Base-by-base conservation (phyloP, 768 basidiomycete species). In the Gloeopeniophorella convolvens region DNA sequence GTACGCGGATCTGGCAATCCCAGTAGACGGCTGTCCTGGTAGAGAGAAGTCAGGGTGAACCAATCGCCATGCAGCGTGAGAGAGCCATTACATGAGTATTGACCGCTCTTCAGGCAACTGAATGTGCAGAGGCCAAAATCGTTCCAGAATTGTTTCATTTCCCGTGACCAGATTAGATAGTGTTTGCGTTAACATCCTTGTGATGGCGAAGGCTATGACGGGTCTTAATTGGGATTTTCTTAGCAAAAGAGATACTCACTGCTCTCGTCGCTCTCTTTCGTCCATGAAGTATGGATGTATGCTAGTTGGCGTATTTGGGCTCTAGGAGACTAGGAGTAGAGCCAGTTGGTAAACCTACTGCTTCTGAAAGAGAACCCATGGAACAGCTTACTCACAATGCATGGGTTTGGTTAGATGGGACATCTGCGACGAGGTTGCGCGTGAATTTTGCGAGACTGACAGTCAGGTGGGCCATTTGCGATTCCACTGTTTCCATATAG, bases 111-210 rank as follows among this genome's bases (percentile, higher is more conserved):
- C 88, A 1, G 84, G 77, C 4, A 86, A 71, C 45, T 72, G 73
- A 62, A 89, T 68, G 58, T 84, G 83, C 1, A 68, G 72, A 30
- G 72, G 72, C 87, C 85, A 90, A 27, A 85, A 66, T 18, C 63
- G 71, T n/a, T 70, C 63, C 54, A 77, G 71, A 37, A 84, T 72
- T 7, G 54, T 58, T 34, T 82, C 77, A 53, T 91, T 88, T 7
- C 76, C 74, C 2, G 93, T 90, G 27, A 94, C 76, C 20, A 91
- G 71, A 64, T 96, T 96, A 16, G 90, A 87, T 24, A 95, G 72
- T 3, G 86, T 70, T 64, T 96, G 91, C 2, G 83, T 72, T 24
- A 89, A 68, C 50, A 88, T 74, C 13, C 87, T 75, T 7, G 85
- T 80, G 16, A 77, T 70, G 0, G 74, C 67, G 46, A 79, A 72